Evolutionary conservation across 768 basidiomycete genomes (phyloP).

Genomic region (Tylopilus sp.): DNA sequence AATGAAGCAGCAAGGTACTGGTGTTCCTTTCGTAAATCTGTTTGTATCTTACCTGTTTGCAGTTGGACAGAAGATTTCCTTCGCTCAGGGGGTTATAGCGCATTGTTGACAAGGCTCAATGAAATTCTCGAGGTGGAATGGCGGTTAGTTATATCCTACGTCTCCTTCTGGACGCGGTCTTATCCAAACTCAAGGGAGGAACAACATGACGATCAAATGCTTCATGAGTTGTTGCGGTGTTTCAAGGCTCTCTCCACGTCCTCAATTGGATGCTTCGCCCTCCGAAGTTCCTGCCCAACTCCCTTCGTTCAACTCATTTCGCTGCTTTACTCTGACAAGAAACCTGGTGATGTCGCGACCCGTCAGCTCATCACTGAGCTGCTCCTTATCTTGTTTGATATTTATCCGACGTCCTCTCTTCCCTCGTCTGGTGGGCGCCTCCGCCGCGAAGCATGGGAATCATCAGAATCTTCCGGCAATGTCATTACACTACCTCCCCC

Average conservation of each 20-base stretch:
- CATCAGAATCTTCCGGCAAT: conserved; percentile 41
- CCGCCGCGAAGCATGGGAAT: conserved; percentile 57
- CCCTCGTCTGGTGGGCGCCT: conserved; percentile 45
- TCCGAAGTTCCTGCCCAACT: conserved; percentile 84
- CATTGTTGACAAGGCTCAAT: conserved; percentile 77
- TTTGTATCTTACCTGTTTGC: conserved; percentile 1
- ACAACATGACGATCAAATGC: conserved; percentile 93
- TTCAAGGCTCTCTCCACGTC: conserved; percentile 93
- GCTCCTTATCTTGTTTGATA: conserved; percentile 80
- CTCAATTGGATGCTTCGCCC: conserved; percentile 81
- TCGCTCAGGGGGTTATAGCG: conserved; percentile 78
- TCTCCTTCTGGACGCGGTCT: background rate
- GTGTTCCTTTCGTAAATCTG: background rate
- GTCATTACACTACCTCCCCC: conserved; percentile 67
- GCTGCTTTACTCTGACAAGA: conserved; percentile 95
- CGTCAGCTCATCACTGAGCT: conserved; percentile 90
- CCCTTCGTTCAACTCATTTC: conserved; percentile 83
- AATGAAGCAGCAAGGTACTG: conserved; percentile 86
- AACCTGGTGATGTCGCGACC: conserved; percentile 89
- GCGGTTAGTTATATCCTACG: conserved; percentile 59
- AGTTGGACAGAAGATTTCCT: conserved; percentile 93
- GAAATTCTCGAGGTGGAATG: conserved; percentile 95
- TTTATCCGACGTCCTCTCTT: conserved; percentile 74
- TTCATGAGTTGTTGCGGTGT: conserved; percentile 90
- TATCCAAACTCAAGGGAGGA: conserved; percentile 68